Percentiles rank a stretch among this genome's conserved stretches.
Conservation (phyloP, 2,329 filamentous ascomycete genomes). For the Cordyceps tenuipes region DNA sequence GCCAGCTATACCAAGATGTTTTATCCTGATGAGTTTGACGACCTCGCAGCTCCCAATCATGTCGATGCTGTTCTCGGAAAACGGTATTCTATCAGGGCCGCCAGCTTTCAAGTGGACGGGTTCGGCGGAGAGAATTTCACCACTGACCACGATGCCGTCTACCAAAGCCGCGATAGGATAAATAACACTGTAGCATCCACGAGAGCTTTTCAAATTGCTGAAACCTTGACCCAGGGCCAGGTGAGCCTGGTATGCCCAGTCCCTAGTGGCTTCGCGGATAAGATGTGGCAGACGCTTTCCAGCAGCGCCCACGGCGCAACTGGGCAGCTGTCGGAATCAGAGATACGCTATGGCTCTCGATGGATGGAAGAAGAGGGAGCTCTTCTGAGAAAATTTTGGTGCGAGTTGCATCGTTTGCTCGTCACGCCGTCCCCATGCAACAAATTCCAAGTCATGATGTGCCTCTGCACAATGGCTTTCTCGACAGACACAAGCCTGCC, state of each 20-base stretch:
- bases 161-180: not conserved
- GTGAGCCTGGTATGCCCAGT: not conserved
- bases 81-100: not conserved
- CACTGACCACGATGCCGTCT: not conserved
- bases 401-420: not conserved
- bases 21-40: not conserved
- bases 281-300: too few relatives aligned
- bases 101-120: slow-evolving; percentile 2
- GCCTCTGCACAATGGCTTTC: not conserved
- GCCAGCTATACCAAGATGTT: not conserved
- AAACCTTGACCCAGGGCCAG: not conserved
- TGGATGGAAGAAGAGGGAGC: not conserved
- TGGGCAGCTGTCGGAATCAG: not conserved
- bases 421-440: not conserved
- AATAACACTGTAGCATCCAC: not conserved
- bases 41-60: not conserved
- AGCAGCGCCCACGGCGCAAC: too few relatives aligned
- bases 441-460: slow-evolving; percentile 1
- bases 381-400: not conserved
- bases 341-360: not conserved
- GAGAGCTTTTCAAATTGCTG: not conserved
- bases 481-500: not conserved
- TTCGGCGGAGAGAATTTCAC: slow-evolving; percentile 3
- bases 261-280: not conserved
- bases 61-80: not conserved